Base-by-base conservation (phyloP, 1,139 yeast species). In the Cylindricascospora bacillispora region DNA sequence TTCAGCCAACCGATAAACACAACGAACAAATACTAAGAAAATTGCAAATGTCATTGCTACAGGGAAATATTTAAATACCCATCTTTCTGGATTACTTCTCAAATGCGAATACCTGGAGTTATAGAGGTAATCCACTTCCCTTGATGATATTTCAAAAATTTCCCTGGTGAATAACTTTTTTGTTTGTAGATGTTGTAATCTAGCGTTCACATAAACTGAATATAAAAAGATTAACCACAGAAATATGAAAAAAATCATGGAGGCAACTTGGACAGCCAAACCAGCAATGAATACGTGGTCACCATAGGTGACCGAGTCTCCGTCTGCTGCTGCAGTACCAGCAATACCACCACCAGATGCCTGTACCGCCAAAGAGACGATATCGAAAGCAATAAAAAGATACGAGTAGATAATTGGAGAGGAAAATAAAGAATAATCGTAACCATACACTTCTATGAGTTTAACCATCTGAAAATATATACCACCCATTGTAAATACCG, bases 401-500 rank as follows among this genome's bases (percentile, higher is more conserved):
- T 73, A 70, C 0, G 85, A 68, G 52, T 83, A 85, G 53, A 69
- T 65, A 73, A 79, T 71, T 3, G 95, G 95, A 3, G 52, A 45
- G 40, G 66, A 69, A 35, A 85, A 53, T 0, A 67, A 47, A 1
- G 92, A 72, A 44, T 60, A 74, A 25, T 63, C 53, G 29, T 70
- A 60, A 5, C 93, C 93, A 51, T 72, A 79, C 5, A 81, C 60
- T 31, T 78, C 71, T 26, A 79, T 71, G 38, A 79, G 44, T 52
- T 81, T 83, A 4, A 85, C 92, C 44, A 83, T 63, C 30, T 77
- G 57, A 45, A 71, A 80, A 56, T 85, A 85, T 6, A 85, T 63
- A 4, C 93, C 95, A 3, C 80, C 95, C 85, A 82, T 80, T 32
- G 81, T 64, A 52, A 86, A 83, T 5, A 89, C 89, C 0, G 95